phyloP scores from a whole-genome alignment of 2,329 filamentous ascomycete genomes.

The Epichloe festucae region DNA sequence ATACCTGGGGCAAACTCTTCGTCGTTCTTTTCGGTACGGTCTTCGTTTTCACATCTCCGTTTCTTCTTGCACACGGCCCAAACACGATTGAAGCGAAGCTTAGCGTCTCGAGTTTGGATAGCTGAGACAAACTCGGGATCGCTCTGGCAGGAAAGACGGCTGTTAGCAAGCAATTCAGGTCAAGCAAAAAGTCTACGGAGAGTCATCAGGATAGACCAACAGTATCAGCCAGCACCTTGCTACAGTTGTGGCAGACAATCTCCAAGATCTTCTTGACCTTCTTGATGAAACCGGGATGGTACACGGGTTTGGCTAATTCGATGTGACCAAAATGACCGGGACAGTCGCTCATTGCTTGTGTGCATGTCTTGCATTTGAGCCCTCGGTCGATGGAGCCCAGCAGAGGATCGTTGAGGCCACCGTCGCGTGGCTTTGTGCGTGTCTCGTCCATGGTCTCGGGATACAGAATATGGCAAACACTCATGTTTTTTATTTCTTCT shows the following conservation, averaged over 20 bases:
- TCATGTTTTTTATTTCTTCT: constrained; percentile 99
- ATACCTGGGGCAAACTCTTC: constrained; percentile 50
- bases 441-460: constrained; percentile 99
- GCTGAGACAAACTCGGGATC: constrained; percentile 75
- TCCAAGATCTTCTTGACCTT: constrained; percentile 99
- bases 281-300: constrained; percentile 88
- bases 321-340: constrained; percentile 98
- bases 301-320: constrained; percentile 91
- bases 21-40: constrained; percentile 54
- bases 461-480: constrained; percentile 88
- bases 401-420: constrained; percentile 88
- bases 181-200: constrained; percentile 36
- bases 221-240: constrained; percentile 93
- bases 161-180: constrained; percentile 47
- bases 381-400: constrained; percentile 93
- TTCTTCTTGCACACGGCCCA: constrained; percentile 89
- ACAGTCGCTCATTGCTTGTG: constrained; percentile 90
- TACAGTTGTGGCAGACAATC: constrained; percentile 98
- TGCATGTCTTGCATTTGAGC: constrained; percentile 92
- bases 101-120: constrained; percentile 76
- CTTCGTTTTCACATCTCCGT: constrained; percentile 68
- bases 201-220: constrained; percentile 58
- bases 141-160: constrained; percentile 43
- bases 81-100: constrained; percentile 83
- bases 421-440: constrained; percentile 77